These are phyloP conservation scores for Oryza longistaminata DNA, from an alignment of 176 grass and related monocot genomes.

Conservation along the genomic window DNA sequence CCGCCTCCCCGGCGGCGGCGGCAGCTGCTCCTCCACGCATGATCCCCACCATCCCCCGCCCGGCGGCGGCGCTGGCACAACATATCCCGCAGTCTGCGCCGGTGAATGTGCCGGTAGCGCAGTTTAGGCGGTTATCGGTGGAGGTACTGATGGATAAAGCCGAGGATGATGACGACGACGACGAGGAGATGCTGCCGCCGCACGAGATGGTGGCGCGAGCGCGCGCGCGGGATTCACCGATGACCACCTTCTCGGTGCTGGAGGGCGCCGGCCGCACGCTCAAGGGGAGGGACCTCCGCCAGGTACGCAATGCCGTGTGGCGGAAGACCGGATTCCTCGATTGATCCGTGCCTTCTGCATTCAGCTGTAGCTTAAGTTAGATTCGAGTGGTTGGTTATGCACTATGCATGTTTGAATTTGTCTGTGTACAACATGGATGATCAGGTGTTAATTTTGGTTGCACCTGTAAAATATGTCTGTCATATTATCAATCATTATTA, in stretches of 20 bases:
- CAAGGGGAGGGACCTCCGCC: conserved; percentile 86
- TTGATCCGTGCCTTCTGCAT: conserved; percentile 48
- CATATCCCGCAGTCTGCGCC: conserved; percentile 62
- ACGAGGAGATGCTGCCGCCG: conserved; percentile 79
- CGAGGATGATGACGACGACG: conserved; percentile 47
- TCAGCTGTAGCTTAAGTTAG: neutral
- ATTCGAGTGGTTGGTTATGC: conserved; percentile 18
- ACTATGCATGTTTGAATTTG: conserved; percentile 13
- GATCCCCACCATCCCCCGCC: conserved; percentile 67
- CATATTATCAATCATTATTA: neutral
- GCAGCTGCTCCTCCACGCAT: conserved; percentile 51
- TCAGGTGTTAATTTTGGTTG: conserved; percentile 49
- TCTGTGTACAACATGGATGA: conserved; percentile 36
- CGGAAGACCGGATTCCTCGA: conserved; percentile 80
- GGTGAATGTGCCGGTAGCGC: conserved; percentile 63
- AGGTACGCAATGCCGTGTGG: conserved; percentile 84
- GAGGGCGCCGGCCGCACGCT: conserved; percentile 80
- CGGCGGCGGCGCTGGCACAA: conserved; percentile 35
- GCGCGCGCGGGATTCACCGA: conserved; percentile 52
- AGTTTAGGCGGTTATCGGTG: conserved; percentile 28
- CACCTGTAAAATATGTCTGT: conserved; percentile 28
- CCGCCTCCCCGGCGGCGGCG: conserved; percentile 42
- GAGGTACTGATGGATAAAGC: conserved; percentile 25
- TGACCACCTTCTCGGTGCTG: conserved; percentile 76
- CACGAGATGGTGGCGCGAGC: conserved; percentile 73